phyloP scores from a whole-genome alignment of 164 flowering plant genomes.

The Vitis labrusca region DNA sequence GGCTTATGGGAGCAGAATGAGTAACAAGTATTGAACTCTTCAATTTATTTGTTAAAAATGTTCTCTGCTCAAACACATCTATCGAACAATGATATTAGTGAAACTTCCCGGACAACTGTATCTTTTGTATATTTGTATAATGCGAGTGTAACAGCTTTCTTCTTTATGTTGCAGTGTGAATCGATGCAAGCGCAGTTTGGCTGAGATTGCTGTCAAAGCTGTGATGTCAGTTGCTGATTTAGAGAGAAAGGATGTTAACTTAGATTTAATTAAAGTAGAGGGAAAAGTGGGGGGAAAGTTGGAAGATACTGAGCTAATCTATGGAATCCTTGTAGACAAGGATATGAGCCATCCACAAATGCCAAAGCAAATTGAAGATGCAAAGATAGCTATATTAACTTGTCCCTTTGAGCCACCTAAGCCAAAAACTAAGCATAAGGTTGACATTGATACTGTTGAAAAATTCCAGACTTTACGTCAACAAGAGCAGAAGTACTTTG shows the following conservation, averaged over 20 bases:
- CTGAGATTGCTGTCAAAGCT: slow-evolving; percentile 98
- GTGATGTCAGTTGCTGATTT: slow-evolving; percentile 97
- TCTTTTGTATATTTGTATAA: not conserved
- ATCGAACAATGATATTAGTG: not conserved
- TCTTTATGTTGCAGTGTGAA: slow-evolving; percentile 67
- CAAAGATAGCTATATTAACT: slow-evolving; percentile 93
- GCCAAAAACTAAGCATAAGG: slow-evolving; percentile 99
- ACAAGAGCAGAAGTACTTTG: slow-evolving; percentile 94
- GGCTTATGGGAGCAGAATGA: too few species aligned
- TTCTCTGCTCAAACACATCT: too few species aligned
- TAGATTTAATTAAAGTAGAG: slow-evolving; percentile 92
- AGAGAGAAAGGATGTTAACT: slow-evolving; percentile 93
- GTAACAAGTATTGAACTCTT: too few species aligned
- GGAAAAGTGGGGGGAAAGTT: slow-evolving; percentile 98
- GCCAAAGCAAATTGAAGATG: slow-evolving; percentile 94
- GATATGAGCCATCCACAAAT: slow-evolving; percentile 99
- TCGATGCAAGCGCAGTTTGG: slow-evolving; percentile 88
- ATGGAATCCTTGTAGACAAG: slow-evolving; percentile 94
- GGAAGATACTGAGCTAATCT: slow-evolving; percentile 90
- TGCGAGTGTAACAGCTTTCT: not conserved
- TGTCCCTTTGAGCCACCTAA: slow-evolving; percentile 99
- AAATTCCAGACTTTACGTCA: slow-evolving; percentile 85
- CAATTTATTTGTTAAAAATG: too few species aligned
- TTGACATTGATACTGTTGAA: slow-evolving; percentile 95
- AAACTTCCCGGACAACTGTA: not conserved